Base-by-base conservation (phyloP, 2,329 filamentous ascomycete genomes). In the Ilyonectria sp. region DNA sequence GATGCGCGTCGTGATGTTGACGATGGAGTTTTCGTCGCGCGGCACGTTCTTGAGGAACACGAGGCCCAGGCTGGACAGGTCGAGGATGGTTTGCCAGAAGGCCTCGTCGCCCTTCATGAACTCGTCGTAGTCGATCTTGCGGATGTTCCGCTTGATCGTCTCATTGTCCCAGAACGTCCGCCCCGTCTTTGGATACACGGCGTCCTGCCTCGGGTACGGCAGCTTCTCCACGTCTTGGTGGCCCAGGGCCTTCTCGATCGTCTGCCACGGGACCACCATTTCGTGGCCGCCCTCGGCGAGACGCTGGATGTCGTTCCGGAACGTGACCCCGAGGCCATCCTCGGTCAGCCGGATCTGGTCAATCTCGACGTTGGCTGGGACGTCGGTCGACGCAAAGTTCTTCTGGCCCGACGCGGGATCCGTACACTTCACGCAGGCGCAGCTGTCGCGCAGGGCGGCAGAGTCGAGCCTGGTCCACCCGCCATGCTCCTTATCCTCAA, bases 41-140 rank as follows among this genome's bases (percentile, higher is more conserved):
- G 95, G 95, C 6, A 97, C 91, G 67, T 89, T 87, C 55, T 87
- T 89, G 31, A 98, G 80, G 79, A 97, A 94, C 17, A 97, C 82
- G 0, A 98, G 82, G 0, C 96, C 96, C 57, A 91, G 87, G 35
- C 82, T 82, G 40, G 87, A 82, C 4, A 98, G 84, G 57, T 90
- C 86, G 13, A 83, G 79, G 60, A 97, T 83, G 3, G 89, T 91
- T 3, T 84, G 78, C 74, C 86, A 87, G 63, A 97, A 90, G 40
- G 77, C 74, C 1, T 83, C 83, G 0, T 79, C 75, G 54, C 88
- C 89, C 19, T 82, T 76, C 85, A 97, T 92, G 81, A 94, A 98
- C 44, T 91, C 89, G 0, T 89, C 76, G 80, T 92, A 97, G 60
- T 90, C 84, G 49, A 96, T 83, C 79, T 87, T 90, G 55, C 83